phyloP scores from a whole-genome alignment of 2,329 filamentous ascomycete genomes.

The Chaetomium sp. region DNA sequence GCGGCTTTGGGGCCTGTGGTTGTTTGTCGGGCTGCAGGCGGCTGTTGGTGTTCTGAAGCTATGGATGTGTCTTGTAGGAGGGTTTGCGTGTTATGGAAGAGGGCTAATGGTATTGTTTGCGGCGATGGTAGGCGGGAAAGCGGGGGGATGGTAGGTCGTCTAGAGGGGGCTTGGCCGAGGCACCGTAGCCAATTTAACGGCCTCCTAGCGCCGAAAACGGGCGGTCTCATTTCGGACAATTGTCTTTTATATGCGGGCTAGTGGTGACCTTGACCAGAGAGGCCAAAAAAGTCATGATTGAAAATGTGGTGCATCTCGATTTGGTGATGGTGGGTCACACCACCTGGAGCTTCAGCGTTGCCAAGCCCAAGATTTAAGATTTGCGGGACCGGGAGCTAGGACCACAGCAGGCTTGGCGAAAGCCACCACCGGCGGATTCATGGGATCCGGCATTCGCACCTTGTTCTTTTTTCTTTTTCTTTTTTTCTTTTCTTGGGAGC shows the following conservation, averaged over 20 bases:
- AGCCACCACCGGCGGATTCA: not conserved
- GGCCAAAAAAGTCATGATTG: not conserved
- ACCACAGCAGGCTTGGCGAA: not conserved
- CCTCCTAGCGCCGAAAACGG: conserved; percentile 16
- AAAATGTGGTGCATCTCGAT: not conserved
- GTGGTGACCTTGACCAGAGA: not conserved
- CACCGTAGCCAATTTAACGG: conserved; percentile 31
- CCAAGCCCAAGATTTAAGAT: conserved; percentile 3
- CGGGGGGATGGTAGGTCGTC: conserved; percentile 12
- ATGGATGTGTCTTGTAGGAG: conserved; percentile 18
- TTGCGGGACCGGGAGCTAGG: conserved; percentile 9
- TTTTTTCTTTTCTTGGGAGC: not conserved
- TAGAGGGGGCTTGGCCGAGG: conserved; percentile 12
- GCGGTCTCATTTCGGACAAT: conserved; percentile 21
- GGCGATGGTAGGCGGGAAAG: conserved; percentile 12
- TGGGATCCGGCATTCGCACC: too few relatives aligned
- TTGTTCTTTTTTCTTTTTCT: not conserved
- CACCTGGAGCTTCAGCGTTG: not conserved
- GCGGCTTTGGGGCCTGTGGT: conserved; percentile 75
- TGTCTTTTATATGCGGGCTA: not conserved
- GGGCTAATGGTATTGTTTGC: conserved; percentile 22
- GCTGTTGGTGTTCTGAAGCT: conserved; percentile 18
- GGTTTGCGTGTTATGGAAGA: conserved; percentile 27
- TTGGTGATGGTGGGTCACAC: not conserved
- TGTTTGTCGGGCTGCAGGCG: conserved; percentile 48